phyloP scores from a whole-genome alignment of 2,329 filamentous ascomycete species.

The Hypoxylon sp. region DNA sequence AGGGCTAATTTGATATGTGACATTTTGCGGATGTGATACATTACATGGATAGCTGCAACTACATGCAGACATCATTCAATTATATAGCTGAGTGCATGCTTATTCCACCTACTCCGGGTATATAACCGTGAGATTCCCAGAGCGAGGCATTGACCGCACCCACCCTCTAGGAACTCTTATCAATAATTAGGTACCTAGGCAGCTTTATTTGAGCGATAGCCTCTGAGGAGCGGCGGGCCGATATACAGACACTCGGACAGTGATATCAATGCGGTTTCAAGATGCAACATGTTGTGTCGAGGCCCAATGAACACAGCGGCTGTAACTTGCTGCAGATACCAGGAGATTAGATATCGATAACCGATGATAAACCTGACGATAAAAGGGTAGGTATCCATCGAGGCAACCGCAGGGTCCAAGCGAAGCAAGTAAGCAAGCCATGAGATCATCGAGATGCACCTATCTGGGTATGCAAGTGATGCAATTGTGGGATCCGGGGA shows the following conservation, averaged over 20 bases:
- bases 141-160: background rate
- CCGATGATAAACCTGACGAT: constrained; percentile 24
- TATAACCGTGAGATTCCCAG: background rate
- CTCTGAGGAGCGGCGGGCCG: background rate
- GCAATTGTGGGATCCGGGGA: constrained; percentile 46
- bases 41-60: background rate
- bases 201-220: background rate
- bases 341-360: constrained; percentile 25
- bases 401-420: constrained; percentile 13
- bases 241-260: background rate
- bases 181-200: background rate
- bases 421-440: constrained; percentile 5
- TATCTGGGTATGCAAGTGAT: constrained; percentile 43
- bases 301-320: constrained; percentile 1
- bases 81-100: background rate
- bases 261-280: constrained; percentile 6
- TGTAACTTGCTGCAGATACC: constrained; percentile 1
- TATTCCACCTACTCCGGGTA: background rate
- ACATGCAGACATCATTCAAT: background rate
- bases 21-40: background rate
- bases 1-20: background rate
- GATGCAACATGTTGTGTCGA: constrained; percentile 1
- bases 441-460: constrained; percentile 25
- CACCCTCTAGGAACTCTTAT: background rate
- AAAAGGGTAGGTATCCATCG: constrained; percentile 31